Percentiles rank a stretch among this genome's conserved stretches.
Conservation (phyloP, 805 yeast species). For the Lachancea fermentati region DNA sequence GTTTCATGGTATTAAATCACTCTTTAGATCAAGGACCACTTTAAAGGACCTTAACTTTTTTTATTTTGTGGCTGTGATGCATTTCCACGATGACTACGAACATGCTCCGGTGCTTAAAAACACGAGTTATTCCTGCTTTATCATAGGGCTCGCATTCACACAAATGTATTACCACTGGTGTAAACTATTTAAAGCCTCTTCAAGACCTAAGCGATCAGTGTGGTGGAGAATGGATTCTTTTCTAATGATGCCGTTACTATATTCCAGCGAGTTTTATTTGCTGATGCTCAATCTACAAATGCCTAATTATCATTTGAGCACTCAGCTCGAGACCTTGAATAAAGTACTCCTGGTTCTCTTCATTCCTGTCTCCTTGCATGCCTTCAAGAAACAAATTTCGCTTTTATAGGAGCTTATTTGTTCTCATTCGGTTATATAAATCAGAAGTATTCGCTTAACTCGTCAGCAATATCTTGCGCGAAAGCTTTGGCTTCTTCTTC, state of each 20-base stretch:
- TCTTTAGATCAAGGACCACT: slow-evolving; percentile 15
- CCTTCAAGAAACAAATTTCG: slow-evolving; percentile 17
- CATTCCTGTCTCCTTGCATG: slow-evolving; percentile 25
- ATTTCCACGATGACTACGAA: slow-evolving; percentile 31
- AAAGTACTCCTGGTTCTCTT: slow-evolving; percentile 21
- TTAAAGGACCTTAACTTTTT: slow-evolving; percentile 26
- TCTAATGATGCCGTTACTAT: slow-evolving; percentile 21
- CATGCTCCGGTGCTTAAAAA: slow-evolving; percentile 29
- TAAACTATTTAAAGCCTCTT: slow-evolving; percentile 20
- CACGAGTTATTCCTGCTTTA: slow-evolving; percentile 27
- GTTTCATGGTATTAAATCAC: slow-evolving; percentile 19
- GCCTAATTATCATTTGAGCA: slow-evolving; percentile 23
- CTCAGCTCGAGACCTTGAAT: slow-evolving; percentile 21
- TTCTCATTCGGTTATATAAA: neutral
- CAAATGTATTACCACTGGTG: slow-evolving; percentile 28
- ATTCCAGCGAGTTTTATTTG: slow-evolving; percentile 29
- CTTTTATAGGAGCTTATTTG: neutral
- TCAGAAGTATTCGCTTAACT: slow-evolving; percentile 7
- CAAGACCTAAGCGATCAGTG: slow-evolving; percentile 9
- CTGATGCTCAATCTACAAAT: slow-evolving; percentile 24
- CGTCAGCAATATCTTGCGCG: slow-evolving; percentile 24
- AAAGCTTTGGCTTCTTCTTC: slow-evolving; percentile 15
- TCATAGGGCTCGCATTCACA: slow-evolving; percentile 21
- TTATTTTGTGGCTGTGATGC: slow-evolving; percentile 24
- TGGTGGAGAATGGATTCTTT: slow-evolving; percentile 20